Evolutionary conservation across 1,139 yeast genomes (phyloP).

Genomic region (Sugiyamaella xylanicola): DNA sequence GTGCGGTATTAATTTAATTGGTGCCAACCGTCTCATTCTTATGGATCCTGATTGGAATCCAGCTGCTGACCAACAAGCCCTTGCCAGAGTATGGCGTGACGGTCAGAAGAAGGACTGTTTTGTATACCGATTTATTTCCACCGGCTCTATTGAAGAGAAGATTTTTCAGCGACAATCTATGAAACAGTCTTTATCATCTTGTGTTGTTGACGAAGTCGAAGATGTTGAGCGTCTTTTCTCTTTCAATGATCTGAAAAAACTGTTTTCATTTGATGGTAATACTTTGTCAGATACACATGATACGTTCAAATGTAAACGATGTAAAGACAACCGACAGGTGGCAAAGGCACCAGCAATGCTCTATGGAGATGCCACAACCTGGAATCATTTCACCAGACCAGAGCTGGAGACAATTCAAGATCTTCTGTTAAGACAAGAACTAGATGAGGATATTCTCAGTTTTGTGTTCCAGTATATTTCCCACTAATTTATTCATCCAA

Average conservation of each 20-base stretch:
- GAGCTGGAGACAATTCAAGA: conserved; percentile 72
- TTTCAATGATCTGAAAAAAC: conserved; percentile 72
- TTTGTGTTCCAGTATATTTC: conserved; percentile 94
- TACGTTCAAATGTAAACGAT: conserved; percentile 84
- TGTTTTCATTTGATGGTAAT: conserved; percentile 68
- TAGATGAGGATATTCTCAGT: conserved; percentile 66
- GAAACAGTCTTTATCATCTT: conserved; percentile 88
- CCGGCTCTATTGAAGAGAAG: conserved; percentile 96
- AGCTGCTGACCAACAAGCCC: conserved; percentile 96
- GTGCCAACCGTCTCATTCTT: conserved; percentile 86
- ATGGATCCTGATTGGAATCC: conserved; percentile 99
- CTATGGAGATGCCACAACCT: conserved; percentile 96
- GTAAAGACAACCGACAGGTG: conserved; percentile 68
- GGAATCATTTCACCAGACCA: conserved; percentile 84
- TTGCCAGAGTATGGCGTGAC: conserved; percentile 98
- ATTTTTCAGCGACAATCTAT: conserved; percentile 96
- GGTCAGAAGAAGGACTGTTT: conserved; percentile 97
- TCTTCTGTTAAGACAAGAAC: conserved; percentile 71
- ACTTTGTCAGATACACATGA: conserved; percentile 92
- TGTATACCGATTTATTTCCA: conserved; percentile 87
- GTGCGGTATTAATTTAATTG: conserved; percentile 95
- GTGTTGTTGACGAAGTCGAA: conserved; percentile 95
- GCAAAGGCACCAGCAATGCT: conserved; percentile 81
- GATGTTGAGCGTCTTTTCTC: conserved; percentile 93
- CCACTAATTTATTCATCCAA: conserved; percentile 51